These are phyloP conservation scores for Incumbomyces lentus DNA, from an alignment of 2,329 filamentous ascomycete genomes.

Conservation along the genomic window DNA sequence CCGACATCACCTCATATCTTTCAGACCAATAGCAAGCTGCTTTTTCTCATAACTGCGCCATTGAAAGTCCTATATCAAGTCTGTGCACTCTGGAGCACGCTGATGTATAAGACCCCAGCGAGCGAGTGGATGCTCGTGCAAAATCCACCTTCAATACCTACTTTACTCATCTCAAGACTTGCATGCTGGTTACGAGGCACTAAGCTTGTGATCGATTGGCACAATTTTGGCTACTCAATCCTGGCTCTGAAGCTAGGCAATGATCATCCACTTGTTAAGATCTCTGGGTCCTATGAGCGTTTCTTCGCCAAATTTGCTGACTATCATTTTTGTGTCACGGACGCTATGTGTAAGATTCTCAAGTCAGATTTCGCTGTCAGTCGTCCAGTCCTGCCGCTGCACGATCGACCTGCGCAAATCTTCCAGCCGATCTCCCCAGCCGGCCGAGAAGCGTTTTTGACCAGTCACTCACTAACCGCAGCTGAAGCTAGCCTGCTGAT, in stretches of 20 bases:
- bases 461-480: constrained; percentile 53
- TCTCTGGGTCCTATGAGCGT: constrained; percentile 70
- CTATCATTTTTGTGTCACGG: constrained; percentile 76
- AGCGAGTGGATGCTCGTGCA: constrained; percentile 78
- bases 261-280: constrained; percentile 61
- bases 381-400: constrained; percentile 59
- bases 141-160: constrained; percentile 93
- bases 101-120: constrained; percentile 65
- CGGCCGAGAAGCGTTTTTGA: constrained; percentile 51
- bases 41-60: constrained; percentile 70
- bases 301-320: constrained; percentile 57
- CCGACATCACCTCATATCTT: constrained; percentile 56
- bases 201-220: constrained; percentile 86
- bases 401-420: constrained; percentile 74
- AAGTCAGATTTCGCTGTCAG: constrained; percentile 54
- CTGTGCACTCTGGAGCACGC: constrained; percentile 55
- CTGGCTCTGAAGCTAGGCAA: constrained; percentile 57
- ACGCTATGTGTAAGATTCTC: constrained; percentile 74
- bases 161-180: constrained; percentile 63
- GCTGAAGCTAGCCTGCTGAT: constrained; percentile 50
- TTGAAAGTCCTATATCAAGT: constrained; percentile 81
- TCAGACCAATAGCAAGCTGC: constrained; percentile 55
- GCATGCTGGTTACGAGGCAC: constrained; percentile 69
- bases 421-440: constrained; percentile 59
- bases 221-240: constrained; percentile 97